Conservation (phyloP, 768 basidiomycete species). For the Mrakia hoshinonis region DNA sequence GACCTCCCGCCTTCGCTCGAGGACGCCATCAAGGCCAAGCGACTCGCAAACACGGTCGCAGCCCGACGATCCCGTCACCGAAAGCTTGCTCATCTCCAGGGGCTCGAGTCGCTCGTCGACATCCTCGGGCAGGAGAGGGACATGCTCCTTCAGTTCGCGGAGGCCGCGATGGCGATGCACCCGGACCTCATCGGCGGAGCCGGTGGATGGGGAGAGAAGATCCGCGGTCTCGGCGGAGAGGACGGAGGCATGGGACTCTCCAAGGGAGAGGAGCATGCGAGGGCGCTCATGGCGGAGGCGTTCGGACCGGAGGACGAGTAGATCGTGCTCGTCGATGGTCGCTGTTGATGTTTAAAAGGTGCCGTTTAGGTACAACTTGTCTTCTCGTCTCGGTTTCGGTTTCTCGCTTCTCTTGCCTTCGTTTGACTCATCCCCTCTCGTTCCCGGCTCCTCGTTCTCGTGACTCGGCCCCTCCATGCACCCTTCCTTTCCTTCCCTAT, state of each 20-base stretch:
- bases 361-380: constrained; percentile 7
- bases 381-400: neutral
- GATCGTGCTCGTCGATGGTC: neutral
- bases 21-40: constrained; percentile 67
- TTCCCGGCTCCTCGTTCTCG: neutral
- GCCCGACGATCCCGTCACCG: constrained; percentile 69
- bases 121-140: constrained; percentile 11
- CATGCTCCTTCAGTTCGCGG: constrained; percentile 10
- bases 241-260: neutral
- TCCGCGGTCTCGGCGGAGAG: neutral
- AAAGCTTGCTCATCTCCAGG: constrained; percentile 60
- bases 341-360: too few relatives aligned
- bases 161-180: neutral
- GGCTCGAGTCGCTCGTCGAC: constrained; percentile 47
- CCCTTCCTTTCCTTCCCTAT: neutral
- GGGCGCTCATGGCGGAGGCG: constrained; percentile 7
- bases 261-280: constrained; percentile 6
- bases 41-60: constrained; percentile 74
- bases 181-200: constrained; percentile 13
- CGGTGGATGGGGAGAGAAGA: constrained; percentile 15
- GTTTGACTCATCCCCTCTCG: neutral
- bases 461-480: too few relatives aligned
- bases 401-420: neutral
- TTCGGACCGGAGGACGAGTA: constrained; percentile 16
- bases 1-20: constrained; percentile 47